Evolutionary conservation across 768 basidiomycete species (phyloP), one percentile per base, ranked within the genome.

Genomic region (Cantharellus anzutake): DNA sequence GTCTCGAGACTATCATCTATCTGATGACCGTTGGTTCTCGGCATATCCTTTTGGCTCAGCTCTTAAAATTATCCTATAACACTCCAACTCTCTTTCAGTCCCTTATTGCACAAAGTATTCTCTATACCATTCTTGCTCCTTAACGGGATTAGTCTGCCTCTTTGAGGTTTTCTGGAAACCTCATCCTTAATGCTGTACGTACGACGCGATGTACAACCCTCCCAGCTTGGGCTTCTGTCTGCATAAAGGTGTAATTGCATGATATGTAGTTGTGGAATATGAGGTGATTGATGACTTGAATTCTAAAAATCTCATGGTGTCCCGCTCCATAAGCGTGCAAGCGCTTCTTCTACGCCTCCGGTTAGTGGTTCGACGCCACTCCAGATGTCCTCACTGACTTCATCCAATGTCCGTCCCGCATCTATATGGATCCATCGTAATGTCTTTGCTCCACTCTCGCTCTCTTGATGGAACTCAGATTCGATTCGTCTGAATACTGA

Each of bases 1-100:
- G 79, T 90, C 5, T 87, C 86, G 40, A 77, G 84, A 63, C 74
- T 89, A 63, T 84, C 85, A 16, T 34, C 42, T 34, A 5, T 42
- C 14, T 57, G 56, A 57, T 38, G 14, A 29, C 20, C 20, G 20
- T 29, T 29, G 20, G 20, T 29, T 29, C 20, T 29, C 20, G 20
- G 20, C 20, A 29, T 29, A 29, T 29, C 20, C 20, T 29, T 29
- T 29, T 29, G 20, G 20, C 20, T 29, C 20, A 29, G 20, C 20
- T 29, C 20, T 29, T 29, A 29, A 29, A 29, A 29, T 29, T 29
- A 29, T 29, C 20, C 20, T 29, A 29, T 29, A 29, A 29, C 20
- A 29, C 20, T 29, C 20, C 20, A 29, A 29, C 20, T 29, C 20
- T 29, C 20, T 29, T 29, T 29, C 20, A 29, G 20, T n/a, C n/a